phyloP scores from a whole-genome alignment of 1,139 yeast genomes.

The Wickerhamiella pararugosa region DNA sequence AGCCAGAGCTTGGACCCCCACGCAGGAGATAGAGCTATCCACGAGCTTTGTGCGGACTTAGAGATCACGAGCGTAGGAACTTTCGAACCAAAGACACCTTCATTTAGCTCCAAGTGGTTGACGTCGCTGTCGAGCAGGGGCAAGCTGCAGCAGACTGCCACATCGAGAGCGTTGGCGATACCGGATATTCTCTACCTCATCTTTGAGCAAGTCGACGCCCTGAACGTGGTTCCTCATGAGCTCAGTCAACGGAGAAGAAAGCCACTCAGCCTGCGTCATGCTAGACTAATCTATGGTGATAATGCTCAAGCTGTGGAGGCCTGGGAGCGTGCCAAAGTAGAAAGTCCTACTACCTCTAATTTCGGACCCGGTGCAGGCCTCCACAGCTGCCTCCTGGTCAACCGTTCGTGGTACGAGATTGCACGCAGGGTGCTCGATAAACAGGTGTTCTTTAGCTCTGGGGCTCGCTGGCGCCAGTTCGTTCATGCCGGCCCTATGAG shows the following conservation, averaged over 20 bases:
- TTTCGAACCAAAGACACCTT: constrained; percentile 1
- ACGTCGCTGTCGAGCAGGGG: constrained; percentile 4
- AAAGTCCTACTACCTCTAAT: constrained; percentile 8
- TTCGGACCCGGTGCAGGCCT: constrained; percentile 24
- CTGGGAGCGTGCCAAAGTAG: constrained; percentile 29
- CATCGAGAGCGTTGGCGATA: constrained; percentile 43
- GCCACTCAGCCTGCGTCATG: constrained; percentile 54
- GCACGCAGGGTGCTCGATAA: constrained; percentile 41
- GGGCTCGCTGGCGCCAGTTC: constrained; percentile 34
- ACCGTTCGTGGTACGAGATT: constrained; percentile 45
- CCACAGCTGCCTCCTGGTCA: constrained; percentile 51
- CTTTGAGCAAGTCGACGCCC: constrained; percentile 40
- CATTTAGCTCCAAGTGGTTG: background rate
- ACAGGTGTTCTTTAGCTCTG: constrained; percentile 40
- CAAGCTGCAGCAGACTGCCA: background rate
- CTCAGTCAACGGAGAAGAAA: constrained; percentile 42
- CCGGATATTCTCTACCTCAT: constrained; percentile 65
- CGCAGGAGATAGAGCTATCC: constrained; percentile 4
- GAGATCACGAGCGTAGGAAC: constrained; percentile 1
- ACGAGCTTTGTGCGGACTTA: constrained; percentile 9
- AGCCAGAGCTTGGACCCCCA: constrained; percentile 6
- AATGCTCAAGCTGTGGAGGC: constrained; percentile 35
- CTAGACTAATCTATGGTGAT: constrained; percentile 42
- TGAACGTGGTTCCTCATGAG: constrained; percentile 42
- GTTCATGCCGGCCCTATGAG: constrained; percentile 34